Conservation (phyloP, 1,284 basidiomycete genomes). For the Cryptococcus sp. region DNA sequence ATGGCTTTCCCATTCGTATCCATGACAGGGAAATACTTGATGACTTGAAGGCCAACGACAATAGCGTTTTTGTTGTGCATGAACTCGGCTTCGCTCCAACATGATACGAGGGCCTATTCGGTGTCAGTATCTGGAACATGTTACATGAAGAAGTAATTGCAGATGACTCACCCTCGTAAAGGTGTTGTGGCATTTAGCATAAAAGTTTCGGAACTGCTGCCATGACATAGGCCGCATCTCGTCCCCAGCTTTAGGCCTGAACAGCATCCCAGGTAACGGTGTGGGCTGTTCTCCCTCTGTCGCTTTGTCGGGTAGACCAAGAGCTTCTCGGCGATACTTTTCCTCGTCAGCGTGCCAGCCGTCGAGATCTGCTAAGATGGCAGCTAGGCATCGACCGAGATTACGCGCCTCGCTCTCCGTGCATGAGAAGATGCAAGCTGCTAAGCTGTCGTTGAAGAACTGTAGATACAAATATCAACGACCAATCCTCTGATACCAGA, state of each 20-base stretch:
- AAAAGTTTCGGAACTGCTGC: conserved; percentile 68
- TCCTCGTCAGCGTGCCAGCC: conserved; percentile 73
- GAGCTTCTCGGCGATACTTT: conserved; percentile 53
- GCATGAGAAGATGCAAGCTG: conserved; percentile 83
- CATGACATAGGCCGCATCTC: conserved; percentile 61
- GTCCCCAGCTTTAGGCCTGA: conserved; percentile 57
- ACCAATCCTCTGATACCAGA: not conserved
- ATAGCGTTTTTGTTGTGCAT: conserved; percentile 95
- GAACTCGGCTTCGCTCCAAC: conserved; percentile 63
- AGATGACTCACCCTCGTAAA: conserved; percentile 54
- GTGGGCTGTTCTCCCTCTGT: conserved; percentile 65
- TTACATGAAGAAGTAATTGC: not conserved
- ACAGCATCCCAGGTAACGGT: conserved; percentile 62
- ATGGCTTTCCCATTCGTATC: conserved; percentile 60
- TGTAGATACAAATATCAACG: too few species aligned
- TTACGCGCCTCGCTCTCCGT: conserved; percentile 96
- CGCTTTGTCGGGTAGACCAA: conserved; percentile 42
- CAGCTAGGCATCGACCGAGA: conserved; percentile 87
- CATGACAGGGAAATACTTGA: conserved; percentile 79
- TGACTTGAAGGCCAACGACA: conserved; percentile 82
- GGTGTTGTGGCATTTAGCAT: conserved; percentile 80
- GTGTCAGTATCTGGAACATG: conserved; percentile 50
- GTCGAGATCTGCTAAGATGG: conserved; percentile 71
- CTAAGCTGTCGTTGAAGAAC: conserved; percentile 80
- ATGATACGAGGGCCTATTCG: conserved; percentile 59